Evolutionary conservation across 192 early-diverging fungal genomes (phyloP).

Genomic region (Entomortierella parvispora): DNA sequence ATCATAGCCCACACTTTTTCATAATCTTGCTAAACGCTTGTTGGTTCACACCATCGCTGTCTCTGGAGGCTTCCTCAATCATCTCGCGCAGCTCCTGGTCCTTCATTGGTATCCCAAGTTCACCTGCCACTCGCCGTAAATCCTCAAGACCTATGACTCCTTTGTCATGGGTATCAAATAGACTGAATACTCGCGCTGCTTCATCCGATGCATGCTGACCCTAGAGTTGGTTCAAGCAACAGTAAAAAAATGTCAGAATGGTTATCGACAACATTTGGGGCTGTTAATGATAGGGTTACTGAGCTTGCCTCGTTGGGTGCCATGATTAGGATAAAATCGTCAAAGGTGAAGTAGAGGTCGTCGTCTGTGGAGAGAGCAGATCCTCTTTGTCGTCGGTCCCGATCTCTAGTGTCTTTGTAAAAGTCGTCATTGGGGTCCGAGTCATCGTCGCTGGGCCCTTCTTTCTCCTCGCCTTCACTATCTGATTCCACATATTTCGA

Average conservation of each 20-base stretch:
- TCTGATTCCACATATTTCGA: slow-evolving; percentile 44
- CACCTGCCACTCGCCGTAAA: slow-evolving; percentile 24
- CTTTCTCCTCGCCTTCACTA: neutral
- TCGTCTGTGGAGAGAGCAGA: neutral
- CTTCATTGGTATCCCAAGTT: slow-evolving; percentile 23
- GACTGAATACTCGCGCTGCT: slow-evolving; percentile 28
- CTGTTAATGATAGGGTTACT: too few species aligned
- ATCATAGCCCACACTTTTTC: slow-evolving; percentile 27
- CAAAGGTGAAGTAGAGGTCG: slow-evolving; percentile 15
- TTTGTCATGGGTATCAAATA: slow-evolving; percentile 33
- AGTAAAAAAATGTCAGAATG: neutral
- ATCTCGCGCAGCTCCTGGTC: slow-evolving; percentile 43
- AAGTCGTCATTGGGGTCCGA: neutral
- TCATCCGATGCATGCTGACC: slow-evolving; percentile 34
- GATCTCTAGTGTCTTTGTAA: neutral
- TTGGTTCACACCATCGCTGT: slow-evolving; percentile 26
- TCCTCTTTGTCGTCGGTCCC: neutral
- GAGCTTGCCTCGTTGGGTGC: slow-evolving; percentile 15
- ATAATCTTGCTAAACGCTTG: slow-evolving; percentile 29
- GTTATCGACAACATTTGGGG: neutral
- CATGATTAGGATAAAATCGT: slow-evolving; percentile 46
- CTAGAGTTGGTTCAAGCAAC: neutral
- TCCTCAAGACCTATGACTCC: slow-evolving; percentile 32
- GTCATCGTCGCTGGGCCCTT: slow-evolving; percentile 10
- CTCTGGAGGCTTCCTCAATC: slow-evolving; percentile 42